Evolutionary conservation across 23 red algal species (phyloP), one percentile per base, ranked within the genome.

Genomic region (Chondrus crispus): DNA sequence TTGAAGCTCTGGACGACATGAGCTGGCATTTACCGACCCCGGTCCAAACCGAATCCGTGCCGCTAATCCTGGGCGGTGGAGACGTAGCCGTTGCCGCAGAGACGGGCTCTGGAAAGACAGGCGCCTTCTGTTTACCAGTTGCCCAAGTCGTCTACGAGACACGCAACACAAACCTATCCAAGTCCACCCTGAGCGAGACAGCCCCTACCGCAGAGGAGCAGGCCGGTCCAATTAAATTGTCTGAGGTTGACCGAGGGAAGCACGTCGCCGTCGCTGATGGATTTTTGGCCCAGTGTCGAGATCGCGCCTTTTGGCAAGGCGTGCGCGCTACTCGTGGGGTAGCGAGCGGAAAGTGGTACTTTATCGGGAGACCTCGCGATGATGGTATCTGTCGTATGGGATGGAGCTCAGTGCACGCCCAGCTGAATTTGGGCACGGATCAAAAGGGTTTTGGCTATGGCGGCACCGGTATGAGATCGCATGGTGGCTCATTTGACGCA

Each of bases 41-140:
- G 12, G 95, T 96, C 72, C 97, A 99, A 75, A 77, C 74, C 14
- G 94, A 96, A 68, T 86, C 93, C 47, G 63, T 99, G 36, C 97
- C 97, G 38, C 89, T 92, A 30, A 95, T 95, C 54, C 93, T 99
- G 20, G 88, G 82, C 8, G 97, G 97, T 6, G 70, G 82, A 5
- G 97, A 99, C 60, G 85, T 99, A 24, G 89, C 95, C 22, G 97
- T 95, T 19, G 91, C 95, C 33, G 97, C 97, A 2, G 87, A 96
- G 68, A 99, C 97, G 5, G 97, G 97, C 51, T 94, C 94, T 39
- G 97, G 97, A 32, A 99, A 99, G 88, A 99, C 97, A 26, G 97
- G 91, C 13, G 97, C 97, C 7, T 99, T 99, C 74, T 88, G 88
- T 48, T 69, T 99, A 29, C 97, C 97, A 20, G 85, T 99, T 46